Evolutionary conservation across 306 rosid genomes (phyloP), one percentile per base, ranked within the genome.

Genomic region (Castanea mollissima): DNA sequence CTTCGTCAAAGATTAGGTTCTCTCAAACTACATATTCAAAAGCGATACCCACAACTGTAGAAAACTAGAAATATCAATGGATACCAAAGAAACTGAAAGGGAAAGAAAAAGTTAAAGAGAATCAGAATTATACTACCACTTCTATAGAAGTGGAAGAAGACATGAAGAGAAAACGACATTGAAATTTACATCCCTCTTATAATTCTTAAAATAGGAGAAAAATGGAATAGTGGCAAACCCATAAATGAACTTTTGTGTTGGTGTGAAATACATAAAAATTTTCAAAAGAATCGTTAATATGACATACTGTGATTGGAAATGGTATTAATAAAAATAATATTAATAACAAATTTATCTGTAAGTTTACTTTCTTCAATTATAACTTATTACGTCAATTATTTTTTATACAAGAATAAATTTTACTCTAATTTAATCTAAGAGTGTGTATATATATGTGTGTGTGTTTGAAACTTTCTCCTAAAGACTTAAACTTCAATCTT

Each of bases 401-500:
- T 32, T 32, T 32, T 4, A 32, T 32, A 32, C 6, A 32, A 32
- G 1, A 4, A 32, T 0, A 32, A 32, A 32, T 8, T 41, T 0
- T 8, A 41, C 0, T 41, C 0, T 8, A 2, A 0, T 0, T 0
- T 41, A 8, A 41, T 41, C 8, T 41, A 41, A 41, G 11, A 21
- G 21, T 21, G 21, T 41, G 0, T 38, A 41, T 0, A 8, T 41
- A 1, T 25, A 25, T 23, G 23, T 23, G 23, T 21, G 23, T 23
- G 23, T 23, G 23, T 23, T 0, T 23, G 23, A 41, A 41, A 2
- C 0, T 41, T 8, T 0, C 0, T 41, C 0, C 0, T 38, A 0
- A 0, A 38, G 0, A 8, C 0, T 41, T 41, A 0, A 41, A 41
- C 12, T 0, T 0, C 1, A 0, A 41, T 41, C 1, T 0, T 41